Evolutionary conservation across 1,284 basidiomycete genomes (phyloP), one percentile per base, ranked within the genome.

Genomic region (Peniophora sp.): DNA sequence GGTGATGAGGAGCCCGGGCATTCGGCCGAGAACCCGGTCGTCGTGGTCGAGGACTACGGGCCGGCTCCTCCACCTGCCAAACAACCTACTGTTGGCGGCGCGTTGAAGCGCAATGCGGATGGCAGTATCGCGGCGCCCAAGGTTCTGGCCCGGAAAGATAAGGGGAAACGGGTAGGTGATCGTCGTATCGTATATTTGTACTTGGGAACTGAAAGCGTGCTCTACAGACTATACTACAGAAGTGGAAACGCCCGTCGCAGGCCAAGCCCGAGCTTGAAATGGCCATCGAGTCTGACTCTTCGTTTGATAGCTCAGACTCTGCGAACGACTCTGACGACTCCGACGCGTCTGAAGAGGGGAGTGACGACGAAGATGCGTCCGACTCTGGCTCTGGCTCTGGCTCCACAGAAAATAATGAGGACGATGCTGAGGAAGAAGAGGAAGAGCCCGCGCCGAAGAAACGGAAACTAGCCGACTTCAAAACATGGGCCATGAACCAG

Each of bases 401-500:
- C 37, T n/a, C n/a, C 10, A 36, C 10, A 34, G 56, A 57, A 32
- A 56, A 54, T 34, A 62, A 63, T 32, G 64, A 65, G 32, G 65
- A 64, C 12, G 58, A 53, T 34, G 51, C 52, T 48, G 60, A 58
- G 36, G 60, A 58, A 37, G 58, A 48, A 42, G 35, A 22, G 55
- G 32, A 14, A 27, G 24, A 35, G 24, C 42, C 32, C 12, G 41
- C 8, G 44, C 53, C 63, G 15, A 55, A 57, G 36, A 76, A 70
- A 56, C 61, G 67, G 58, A 78, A 76, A 53, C 67, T 67, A 15
- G 59, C 73, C 3, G 78, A 77, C 6, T 95, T 94, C 77, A 94
- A 94, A 62, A 74, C 81, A 42, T 95, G 92, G 92, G 92, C 92
- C 0, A 65, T 83, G 57, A 78, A 85, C 50, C 90, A 94, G 55